Conservation (phyloP, 225 moss, liverwort and hornwort genomes). For the Physcomitrellopsis africana region DNA sequence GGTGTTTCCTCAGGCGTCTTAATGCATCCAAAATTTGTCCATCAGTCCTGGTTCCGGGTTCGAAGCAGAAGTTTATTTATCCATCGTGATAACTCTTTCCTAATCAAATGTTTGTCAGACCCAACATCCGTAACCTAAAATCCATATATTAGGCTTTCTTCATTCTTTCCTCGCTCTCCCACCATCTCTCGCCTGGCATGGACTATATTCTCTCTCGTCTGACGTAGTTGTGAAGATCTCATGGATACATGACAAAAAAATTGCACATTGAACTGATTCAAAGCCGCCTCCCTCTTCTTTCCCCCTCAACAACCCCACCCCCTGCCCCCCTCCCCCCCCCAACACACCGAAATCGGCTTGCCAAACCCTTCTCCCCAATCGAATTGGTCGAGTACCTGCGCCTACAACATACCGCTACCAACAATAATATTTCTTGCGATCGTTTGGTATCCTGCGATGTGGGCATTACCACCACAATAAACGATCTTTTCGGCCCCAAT, state of each 20-base stretch:
- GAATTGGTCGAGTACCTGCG: background rate
- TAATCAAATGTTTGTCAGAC: background rate
- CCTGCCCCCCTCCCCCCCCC: too few relatives aligned
- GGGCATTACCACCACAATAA: background rate
- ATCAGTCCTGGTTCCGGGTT: constrained; percentile 26
- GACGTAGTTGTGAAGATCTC: constrained; percentile 4
- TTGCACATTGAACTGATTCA: background rate
- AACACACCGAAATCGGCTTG: constrained; percentile 4
- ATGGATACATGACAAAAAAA: background rate
- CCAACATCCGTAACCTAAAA: background rate
- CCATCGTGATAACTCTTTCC: constrained; percentile 21
- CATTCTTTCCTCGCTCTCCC: background rate
- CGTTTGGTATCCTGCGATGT: constrained; percentile 1
- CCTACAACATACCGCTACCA: background rate
- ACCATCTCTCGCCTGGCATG: background rate
- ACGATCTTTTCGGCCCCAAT: background rate
- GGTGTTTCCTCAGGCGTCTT: background rate
- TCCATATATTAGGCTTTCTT: background rate
- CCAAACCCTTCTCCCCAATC: background rate
- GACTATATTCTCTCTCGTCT: constrained; percentile 2
- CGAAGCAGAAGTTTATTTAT: constrained; percentile 33
- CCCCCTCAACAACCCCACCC: too few relatives aligned
- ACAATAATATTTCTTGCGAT: background rate
- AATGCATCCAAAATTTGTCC: background rate
- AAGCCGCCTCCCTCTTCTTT: background rate